Conservation (phyloP, 345 rosid genomes). For the Cardiospermum halicacabum region DNA sequence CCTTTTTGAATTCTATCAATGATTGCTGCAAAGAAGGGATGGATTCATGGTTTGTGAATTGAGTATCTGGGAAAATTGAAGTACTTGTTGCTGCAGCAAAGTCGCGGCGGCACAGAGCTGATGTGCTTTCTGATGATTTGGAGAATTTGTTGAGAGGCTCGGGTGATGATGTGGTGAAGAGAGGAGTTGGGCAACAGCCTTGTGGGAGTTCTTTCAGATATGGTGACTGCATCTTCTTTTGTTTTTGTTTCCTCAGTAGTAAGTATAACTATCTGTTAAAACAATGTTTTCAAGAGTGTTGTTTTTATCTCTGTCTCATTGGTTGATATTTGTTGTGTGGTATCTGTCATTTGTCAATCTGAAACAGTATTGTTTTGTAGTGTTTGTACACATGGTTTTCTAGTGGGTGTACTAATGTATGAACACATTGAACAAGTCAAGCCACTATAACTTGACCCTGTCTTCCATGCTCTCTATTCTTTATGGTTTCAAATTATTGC, state of each 20-base stretch:
- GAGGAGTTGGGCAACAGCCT: slow-evolving; percentile 63
- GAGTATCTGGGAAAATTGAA: slow-evolving; percentile 62
- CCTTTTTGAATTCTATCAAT: slow-evolving; percentile 53
- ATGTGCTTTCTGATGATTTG: slow-evolving; percentile 30
- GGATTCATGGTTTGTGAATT: slow-evolving; percentile 74
- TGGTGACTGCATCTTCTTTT: slow-evolving; percentile 33
- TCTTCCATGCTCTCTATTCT: not conserved
- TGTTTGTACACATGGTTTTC: slow-evolving; percentile 1
- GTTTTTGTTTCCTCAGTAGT: too few relatives aligned
- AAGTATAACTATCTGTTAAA: too few relatives aligned
- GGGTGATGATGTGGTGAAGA: slow-evolving; percentile 17
- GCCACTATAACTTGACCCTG: slow-evolving; percentile 11
- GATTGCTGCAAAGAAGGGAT: slow-evolving; percentile 70
- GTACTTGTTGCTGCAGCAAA: slow-evolving; percentile 58
- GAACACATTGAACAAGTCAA: slow-evolving; percentile 31
- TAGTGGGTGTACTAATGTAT: slow-evolving; percentile 7
- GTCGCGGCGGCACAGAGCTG: slow-evolving; percentile 56
- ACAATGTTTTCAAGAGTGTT: too few relatives aligned
- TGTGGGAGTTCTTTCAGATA: slow-evolving; percentile 37
- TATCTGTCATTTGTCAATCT: not conserved
- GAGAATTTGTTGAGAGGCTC: slow-evolving; percentile 32
- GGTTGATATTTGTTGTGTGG: slow-evolving; percentile 2
- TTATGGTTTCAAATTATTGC: too few relatives aligned
- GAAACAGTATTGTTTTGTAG: not conserved
- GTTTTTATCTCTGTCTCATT: slow-evolving; percentile 1